Evolutionary conservation across 495 filamentous ascomycete genomes (phyloP), one percentile per base, ranked within the genome.

Genomic region (Antarctomyces pellizariae): DNA sequence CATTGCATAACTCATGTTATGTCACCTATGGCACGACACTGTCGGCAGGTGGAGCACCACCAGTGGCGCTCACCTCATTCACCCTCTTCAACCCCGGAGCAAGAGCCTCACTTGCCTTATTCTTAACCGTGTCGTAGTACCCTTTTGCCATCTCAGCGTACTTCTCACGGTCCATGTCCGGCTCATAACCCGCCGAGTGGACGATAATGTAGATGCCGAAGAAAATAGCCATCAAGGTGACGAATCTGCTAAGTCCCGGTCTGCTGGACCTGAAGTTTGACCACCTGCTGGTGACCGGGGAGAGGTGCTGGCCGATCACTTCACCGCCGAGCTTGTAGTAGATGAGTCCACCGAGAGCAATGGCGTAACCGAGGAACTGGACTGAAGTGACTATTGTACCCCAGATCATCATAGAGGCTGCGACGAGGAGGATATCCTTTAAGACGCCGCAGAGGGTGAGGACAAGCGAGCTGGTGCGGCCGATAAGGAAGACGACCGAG

Each of bases 371-470:
- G 54, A 95, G 90, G 54, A 76, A 71, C 54, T 97, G 86, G 24
- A 89, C 67, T 24, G 46, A 48, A 12, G 76, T 64, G 41, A 97
- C 72, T 13, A 70, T 67, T 34, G 79, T 86, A 31, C 70, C 57
- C 73, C 78, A 92, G 49, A 97, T 72, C 34, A 76, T 43, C 64
- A 93, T 86, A 30, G 79, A 91, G 28, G 77, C 76, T 29, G 58
- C 53, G 25, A 97, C 83, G 16, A 97, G 74, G 33, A 97, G 67
- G 38, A 97, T 84, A 59, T 97, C 86, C 63, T 97, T 97, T 44
- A 95, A 69, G 32, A 97, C 83, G 56, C 86, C 86, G 52, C 79
- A 95, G 26, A 97, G 75, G 20, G 86, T 95, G 49, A 93, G 77
- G 44, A 93, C 80, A 22, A 97, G 66, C 26, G 80, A 84, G 0